Conservation (phyloP, 768 basidiomycete genomes). For the Phanerochaete sordida region DNA sequence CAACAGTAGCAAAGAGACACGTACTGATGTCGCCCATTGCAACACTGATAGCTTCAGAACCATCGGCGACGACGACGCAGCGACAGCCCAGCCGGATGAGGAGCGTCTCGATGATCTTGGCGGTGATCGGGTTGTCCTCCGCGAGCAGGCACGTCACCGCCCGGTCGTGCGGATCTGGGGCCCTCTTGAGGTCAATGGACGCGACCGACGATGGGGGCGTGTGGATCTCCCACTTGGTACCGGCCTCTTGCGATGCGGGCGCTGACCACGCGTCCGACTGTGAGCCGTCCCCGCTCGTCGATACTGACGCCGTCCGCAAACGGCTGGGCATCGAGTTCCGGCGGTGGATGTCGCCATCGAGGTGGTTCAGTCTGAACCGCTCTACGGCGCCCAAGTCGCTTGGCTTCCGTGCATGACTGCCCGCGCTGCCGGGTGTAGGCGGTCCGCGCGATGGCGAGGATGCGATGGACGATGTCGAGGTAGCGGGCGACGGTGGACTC, state of each 20-base stretch:
- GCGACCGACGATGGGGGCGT: constrained; percentile 63
- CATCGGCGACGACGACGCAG: constrained; percentile 93
- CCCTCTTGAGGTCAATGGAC: constrained; percentile 76
- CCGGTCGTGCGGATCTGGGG: constrained; percentile 76
- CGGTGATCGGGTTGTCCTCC: constrained; percentile 97
- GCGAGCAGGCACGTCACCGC: constrained; percentile 93
- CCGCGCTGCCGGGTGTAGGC: constrained; percentile 62
- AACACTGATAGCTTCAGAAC: constrained; percentile 94
- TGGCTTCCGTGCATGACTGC: constrained; percentile 74
- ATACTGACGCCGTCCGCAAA: constrained; percentile 81
- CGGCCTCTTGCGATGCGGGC: constrained; percentile 28
- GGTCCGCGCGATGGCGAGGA: constrained; percentile 84
- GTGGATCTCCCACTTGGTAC: constrained; percentile 50
- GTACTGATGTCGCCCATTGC: constrained; percentile 97
- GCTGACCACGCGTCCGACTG: constrained; percentile 73
- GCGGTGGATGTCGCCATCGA: constrained; percentile 68
- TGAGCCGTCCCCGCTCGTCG: constrained; percentile 73
- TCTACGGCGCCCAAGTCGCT: constrained; percentile 88
- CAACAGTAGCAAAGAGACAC: constrained; percentile 29
- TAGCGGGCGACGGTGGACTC: constrained; percentile 89
- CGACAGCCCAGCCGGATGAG: constrained; percentile 93
- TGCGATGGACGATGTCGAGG: constrained; percentile 86
- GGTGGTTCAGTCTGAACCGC: constrained; percentile 79
- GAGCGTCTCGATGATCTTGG: constrained; percentile 95
- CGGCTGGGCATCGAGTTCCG: constrained; percentile 85